These are phyloP conservation scores for Trichoderma asperelloides DNA, from an alignment of 495 filamentous ascomycete species.

Conservation along the genomic window DNA sequence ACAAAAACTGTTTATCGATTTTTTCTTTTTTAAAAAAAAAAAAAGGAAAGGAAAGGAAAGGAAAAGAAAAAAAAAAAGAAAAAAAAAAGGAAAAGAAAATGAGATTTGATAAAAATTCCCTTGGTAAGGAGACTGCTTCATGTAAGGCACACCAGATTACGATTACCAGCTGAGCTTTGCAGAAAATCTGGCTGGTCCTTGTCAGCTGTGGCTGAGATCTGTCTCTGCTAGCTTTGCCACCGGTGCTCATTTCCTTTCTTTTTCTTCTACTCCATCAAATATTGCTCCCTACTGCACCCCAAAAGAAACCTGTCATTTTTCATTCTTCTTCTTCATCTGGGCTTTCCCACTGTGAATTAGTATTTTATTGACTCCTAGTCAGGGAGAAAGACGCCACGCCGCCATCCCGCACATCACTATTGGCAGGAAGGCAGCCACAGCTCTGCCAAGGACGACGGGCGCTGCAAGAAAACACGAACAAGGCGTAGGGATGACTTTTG, in stretches of 20 bases:
- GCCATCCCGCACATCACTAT: not conserved
- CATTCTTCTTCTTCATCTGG: not conserved
- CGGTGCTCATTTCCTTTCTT: not conserved
- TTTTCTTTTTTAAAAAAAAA: too few species aligned
- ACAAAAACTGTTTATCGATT: too few species aligned
- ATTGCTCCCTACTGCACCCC: not conserved
- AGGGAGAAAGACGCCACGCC: not conserved
- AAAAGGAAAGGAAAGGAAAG: not conserved
- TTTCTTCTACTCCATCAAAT: not conserved
- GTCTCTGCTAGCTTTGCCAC: not conserved
- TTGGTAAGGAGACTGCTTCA: not conserved
- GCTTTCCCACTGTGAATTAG: not conserved
- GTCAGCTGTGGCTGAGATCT: not conserved
- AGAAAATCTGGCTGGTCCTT: not conserved
- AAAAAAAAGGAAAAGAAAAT: not conserved
- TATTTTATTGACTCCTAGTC: not conserved
- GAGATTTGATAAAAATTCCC: not conserved
- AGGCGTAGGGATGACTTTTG: too few species aligned
- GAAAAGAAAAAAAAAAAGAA: not conserved
- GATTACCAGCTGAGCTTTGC: not conserved
- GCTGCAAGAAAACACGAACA: too few species aligned
- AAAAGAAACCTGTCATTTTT: not conserved
- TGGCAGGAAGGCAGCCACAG: not conserved
- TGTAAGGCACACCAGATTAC: not conserved
- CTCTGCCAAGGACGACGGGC: not conserved